Conservation (phyloP, 495 filamentous ascomycete genomes). For the Aspergillus bridgeri region DNA sequence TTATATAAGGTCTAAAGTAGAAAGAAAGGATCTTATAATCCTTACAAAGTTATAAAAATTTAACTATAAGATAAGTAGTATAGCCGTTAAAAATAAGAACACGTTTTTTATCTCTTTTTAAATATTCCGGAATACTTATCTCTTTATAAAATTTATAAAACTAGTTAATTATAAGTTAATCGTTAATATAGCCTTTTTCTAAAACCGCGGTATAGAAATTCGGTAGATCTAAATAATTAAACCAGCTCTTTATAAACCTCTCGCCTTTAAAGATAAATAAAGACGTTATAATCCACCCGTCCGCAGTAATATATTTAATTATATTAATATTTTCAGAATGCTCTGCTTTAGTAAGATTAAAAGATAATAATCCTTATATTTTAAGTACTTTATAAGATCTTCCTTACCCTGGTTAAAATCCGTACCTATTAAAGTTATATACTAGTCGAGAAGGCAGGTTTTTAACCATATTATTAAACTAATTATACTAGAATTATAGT, state of each 20-base stretch:
- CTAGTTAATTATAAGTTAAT: background rate
- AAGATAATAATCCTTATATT: background rate
- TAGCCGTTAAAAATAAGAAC: slow-evolving; percentile 3
- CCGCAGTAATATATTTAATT: background rate
- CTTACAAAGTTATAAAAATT: slow-evolving; percentile 1
- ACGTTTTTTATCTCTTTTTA: slow-evolving; percentile 2
- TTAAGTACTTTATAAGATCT: background rate
- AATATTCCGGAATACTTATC: background rate
- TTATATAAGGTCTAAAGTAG: no score
- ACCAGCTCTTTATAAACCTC: background rate
- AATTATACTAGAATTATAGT: background rate
- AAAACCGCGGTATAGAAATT: background rate
- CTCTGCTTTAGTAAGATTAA: slow-evolving; percentile 1
- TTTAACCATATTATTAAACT: background rate
- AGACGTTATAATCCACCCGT: background rate
- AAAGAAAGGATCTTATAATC: slow-evolving; percentile 1
- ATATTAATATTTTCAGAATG: background rate
- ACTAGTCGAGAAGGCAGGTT: background rate
- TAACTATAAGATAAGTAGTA: background rate
- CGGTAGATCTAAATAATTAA: background rate
- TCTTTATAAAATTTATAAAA: slow-evolving; percentile 1
- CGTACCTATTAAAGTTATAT: background rate
- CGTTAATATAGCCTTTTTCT: slow-evolving; percentile 5
- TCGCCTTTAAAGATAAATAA: slow-evolving; percentile 5
- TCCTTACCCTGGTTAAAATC: background rate